Conservation (phyloP, 1,284 basidiomycete species). For the Microbotryum silenes-acaulis region DNA sequence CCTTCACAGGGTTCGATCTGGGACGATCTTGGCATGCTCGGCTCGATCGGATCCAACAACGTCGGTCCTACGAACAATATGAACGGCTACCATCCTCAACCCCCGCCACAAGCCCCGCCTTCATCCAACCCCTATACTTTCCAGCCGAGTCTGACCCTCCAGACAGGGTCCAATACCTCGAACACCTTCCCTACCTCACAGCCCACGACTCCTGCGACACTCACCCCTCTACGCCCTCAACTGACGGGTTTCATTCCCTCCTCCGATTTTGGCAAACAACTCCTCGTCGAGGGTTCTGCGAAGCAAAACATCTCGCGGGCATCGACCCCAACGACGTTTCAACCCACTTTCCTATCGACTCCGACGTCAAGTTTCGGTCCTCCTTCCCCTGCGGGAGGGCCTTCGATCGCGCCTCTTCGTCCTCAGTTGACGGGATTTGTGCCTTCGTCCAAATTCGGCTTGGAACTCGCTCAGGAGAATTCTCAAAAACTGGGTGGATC, state of each 20-base stretch:
- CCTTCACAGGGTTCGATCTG: slow-evolving; percentile 8
- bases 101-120: not conserved
- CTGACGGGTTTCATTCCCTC: slow-evolving; percentile 23
- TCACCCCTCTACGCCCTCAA: slow-evolving; percentile 15
- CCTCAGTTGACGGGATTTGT: slow-evolving; percentile 10
- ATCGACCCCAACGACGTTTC: not conserved
- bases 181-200: not conserved
- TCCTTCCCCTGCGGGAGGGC: too few species aligned
- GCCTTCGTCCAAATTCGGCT: slow-evolving; percentile 6
- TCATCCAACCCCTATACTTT: not conserved
- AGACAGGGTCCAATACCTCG: not conserved
- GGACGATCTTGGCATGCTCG: slow-evolving; percentile 24
- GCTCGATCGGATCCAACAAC: not conserved
- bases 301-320: not conserved
- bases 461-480: not conserved
- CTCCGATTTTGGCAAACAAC: slow-evolving; percentile 18
- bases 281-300: slow-evolving; percentile 9
- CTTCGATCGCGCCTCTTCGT: not conserved
- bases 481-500: not conserved
- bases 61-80: not conserved
- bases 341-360: not conserved
- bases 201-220: not conserved
- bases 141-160: not conserved
- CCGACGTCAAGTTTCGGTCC: too few species aligned
- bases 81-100: not conserved